phyloP scores from a whole-genome alignment of 1,284 basidiomycete species.

The Rhodotorula glutinis region DNA sequence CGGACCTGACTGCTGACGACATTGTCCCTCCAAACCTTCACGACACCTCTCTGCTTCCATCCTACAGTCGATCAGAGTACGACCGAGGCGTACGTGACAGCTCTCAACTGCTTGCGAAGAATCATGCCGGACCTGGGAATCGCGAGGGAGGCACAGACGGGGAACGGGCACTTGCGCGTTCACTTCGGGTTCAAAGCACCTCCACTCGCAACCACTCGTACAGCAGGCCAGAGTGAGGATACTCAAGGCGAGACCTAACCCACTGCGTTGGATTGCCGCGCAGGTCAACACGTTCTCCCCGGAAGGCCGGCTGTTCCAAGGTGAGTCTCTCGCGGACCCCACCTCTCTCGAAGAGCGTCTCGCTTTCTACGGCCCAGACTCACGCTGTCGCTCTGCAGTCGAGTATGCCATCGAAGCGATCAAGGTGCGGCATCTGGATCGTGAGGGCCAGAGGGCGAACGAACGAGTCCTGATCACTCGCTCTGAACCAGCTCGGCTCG shows the following conservation, averaged over 20 bases:
- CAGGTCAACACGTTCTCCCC: conserved; percentile 79
- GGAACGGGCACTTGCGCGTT: too few species aligned
- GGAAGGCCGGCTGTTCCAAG: conserved; percentile 60
- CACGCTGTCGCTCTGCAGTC: conserved; percentile 56
- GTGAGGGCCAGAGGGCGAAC: too few species aligned
- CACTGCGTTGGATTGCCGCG: too few species aligned
- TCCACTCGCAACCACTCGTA: not conserved
- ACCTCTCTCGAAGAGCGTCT: not conserved
- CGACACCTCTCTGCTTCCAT: not conserved
- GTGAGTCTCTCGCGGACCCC: conserved; percentile 40
- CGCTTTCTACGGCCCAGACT: not conserved
- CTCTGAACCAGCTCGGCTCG: conserved; percentile 76
- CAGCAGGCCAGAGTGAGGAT: not conserved
- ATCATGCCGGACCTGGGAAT: not conserved
- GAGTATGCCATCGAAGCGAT: conserved; percentile 99
- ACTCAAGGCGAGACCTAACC: too few species aligned
- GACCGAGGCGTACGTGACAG: conserved; percentile 29
- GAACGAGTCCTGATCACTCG: not conserved
- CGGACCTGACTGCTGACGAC: conserved; percentile 1
- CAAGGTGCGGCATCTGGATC: conserved; percentile 59
- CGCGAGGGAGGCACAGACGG: not conserved
- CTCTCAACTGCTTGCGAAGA: not conserved
- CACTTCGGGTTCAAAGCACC: not conserved
- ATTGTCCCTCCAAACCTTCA: not conserved
- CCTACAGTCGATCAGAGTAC: conserved; percentile 36